Conservation (phyloP, 805 yeast species). For the Geotrichum ghanense region DNA sequence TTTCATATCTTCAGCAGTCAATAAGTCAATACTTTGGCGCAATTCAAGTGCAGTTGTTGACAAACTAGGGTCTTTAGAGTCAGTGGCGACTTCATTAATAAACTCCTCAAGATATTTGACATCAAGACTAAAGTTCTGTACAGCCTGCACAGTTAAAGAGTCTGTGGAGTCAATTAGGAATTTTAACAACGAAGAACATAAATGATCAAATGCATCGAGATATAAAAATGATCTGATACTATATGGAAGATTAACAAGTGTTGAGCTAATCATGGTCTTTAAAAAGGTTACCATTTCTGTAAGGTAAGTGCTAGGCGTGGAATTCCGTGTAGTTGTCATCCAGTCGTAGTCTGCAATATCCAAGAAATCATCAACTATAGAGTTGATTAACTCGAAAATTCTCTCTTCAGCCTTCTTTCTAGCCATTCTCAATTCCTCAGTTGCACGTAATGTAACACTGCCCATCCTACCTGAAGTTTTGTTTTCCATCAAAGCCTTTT, state of each 20-base stretch:
- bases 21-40: slow-evolving; percentile 65
- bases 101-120: slow-evolving; percentile 58
- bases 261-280: slow-evolving; percentile 75
- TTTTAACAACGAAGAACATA: slow-evolving; percentile 58
- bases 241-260: slow-evolving; percentile 70
- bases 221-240: slow-evolving; percentile 70
- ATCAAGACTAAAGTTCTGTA: slow-evolving; percentile 68
- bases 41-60: slow-evolving; percentile 70
- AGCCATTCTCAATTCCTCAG: slow-evolving; percentile 43
- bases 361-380: slow-evolving; percentile 64
- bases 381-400: slow-evolving; percentile 72
- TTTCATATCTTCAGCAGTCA: slow-evolving; percentile 50
- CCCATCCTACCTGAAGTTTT: slow-evolving; percentile 28
- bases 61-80: slow-evolving; percentile 28
- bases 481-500: slow-evolving; percentile 29
- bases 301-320: slow-evolving; percentile 61
- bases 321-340: slow-evolving; percentile 40
- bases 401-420: slow-evolving; percentile 67
- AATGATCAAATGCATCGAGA: slow-evolving; percentile 75
- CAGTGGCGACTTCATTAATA: slow-evolving; percentile 23
- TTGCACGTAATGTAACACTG: slow-evolving; percentile 38
- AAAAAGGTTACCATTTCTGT: slow-evolving; percentile 78
- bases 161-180: slow-evolving; percentile 42
- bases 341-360: slow-evolving; percentile 84
- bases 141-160: slow-evolving; percentile 46